phyloP scores from a whole-genome alignment of 202 grass and related monocot species.

The Alloteropsis angusta region DNA sequence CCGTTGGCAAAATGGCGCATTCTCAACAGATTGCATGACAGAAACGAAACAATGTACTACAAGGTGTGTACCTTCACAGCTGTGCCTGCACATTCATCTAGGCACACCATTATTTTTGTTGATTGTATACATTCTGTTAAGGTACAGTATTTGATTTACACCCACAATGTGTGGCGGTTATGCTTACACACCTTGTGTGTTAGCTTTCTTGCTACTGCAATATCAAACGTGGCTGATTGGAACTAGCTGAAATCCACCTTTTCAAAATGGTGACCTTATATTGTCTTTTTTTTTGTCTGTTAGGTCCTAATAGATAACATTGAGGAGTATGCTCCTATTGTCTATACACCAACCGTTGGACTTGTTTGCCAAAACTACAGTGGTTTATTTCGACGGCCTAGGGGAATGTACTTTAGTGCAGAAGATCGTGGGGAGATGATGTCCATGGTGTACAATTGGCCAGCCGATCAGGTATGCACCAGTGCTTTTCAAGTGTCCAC shows the following conservation, averaged over 20 bases:
- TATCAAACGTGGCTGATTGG: not conserved
- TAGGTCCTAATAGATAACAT: constrained; percentile 95
- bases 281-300: constrained; percentile 27
- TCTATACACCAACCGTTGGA: constrained; percentile 92
- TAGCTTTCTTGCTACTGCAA: constrained; percentile 1
- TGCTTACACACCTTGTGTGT: not conserved
- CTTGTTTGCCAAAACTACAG: constrained; percentile 98
- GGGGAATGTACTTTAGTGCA: constrained; percentile 96
- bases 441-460: constrained; percentile 99
- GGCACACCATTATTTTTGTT: constrained; percentile 3
- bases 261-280: constrained; percentile 17
- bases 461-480: constrained; percentile 70
- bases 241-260: not conserved
- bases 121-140: not conserved
- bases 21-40: constrained; percentile 85
- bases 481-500: constrained; percentile 13
- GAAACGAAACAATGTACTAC: constrained; percentile 99
- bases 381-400: constrained; percentile 80
- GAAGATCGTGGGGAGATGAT: constrained; percentile 93
- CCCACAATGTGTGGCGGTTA: not conserved
- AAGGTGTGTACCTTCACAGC: constrained; percentile 47
- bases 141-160: not conserved
- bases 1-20: constrained; percentile 94
- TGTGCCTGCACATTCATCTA: not conserved
- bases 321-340: constrained; percentile 89